phyloP scores from a whole-genome alignment of 2,329 filamentous ascomycete genomes.

The Diaporthe eres region DNA sequence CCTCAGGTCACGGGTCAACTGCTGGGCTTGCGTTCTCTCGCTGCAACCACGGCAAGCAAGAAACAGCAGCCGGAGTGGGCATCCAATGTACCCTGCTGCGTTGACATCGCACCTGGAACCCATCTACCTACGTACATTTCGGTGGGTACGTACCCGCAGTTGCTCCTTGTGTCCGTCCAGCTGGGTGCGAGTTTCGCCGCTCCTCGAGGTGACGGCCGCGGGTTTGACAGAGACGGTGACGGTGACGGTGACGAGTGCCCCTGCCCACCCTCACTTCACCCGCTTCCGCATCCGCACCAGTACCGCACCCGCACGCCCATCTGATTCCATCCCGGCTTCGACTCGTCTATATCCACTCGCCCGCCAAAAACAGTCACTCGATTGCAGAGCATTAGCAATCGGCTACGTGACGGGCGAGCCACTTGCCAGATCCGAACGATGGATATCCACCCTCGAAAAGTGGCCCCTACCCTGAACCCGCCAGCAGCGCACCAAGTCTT shows the following conservation, averaged over 20 bases:
- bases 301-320: not conserved
- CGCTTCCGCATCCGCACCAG: not conserved
- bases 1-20: conserved; percentile 29
- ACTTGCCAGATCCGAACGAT: conserved; percentile 30
- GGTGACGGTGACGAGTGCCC: conserved; percentile 1
- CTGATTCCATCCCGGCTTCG: conserved; percentile 13
- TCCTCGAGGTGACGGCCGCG: not conserved
- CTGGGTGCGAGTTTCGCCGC: not conserved
- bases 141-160: not conserved
- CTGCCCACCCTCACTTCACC: not conserved
- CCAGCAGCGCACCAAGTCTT: conserved; percentile 9
- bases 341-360: conserved; percentile 23
- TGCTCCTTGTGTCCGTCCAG: not conserved
- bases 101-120: not conserved
- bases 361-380: conserved; percentile 25
- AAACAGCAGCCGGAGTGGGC: conserved; percentile 19
- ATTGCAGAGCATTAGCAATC: conserved; percentile 33
- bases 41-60: conserved; percentile 4
- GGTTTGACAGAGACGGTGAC: not conserved
- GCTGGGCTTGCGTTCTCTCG: not conserved
- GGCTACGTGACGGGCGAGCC: conserved; percentile 1
- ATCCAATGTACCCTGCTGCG: not conserved
- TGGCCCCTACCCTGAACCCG: conserved; percentile 14
- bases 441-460: conserved; percentile 7
- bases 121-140: not conserved